A percentile compares a stretch with the other conserved stretches of the same genome.
phyloP scores from a whole-genome alignment of 805 yeast species.

The Candida pseudofarinosa region DNA sequence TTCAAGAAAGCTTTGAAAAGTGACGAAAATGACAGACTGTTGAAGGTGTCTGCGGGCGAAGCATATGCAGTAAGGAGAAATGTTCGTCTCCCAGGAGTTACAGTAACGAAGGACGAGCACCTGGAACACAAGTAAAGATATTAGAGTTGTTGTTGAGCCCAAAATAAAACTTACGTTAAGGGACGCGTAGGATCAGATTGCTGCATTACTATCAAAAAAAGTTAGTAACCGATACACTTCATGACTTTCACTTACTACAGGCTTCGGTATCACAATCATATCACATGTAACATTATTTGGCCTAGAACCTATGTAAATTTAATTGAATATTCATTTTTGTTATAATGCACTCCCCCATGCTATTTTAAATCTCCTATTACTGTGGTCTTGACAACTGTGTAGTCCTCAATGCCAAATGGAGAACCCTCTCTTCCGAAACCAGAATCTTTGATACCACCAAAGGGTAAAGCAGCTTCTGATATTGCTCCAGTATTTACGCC shows the following conservation, averaged over 20 bases:
- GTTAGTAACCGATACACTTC: no score
- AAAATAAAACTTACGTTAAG: no score
- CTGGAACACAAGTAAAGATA: no score
- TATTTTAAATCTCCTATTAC: slow-evolving; percentile 45
- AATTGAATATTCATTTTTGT: no score
- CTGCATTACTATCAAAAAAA: no score
- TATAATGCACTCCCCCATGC: no score
- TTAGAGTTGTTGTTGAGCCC: no score
- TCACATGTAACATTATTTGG: no score
- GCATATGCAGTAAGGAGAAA: slow-evolving; percentile 8
- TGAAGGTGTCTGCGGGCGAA: slow-evolving; percentile 2
- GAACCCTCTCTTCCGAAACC: slow-evolving; percentile 74
- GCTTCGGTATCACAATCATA: no score
- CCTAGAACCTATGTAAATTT: no score
- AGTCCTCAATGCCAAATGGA: slow-evolving; percentile 58
- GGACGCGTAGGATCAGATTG: no score
- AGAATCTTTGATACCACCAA: slow-evolving; percentile 60
- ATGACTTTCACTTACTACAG: no score
- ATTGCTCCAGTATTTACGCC: slow-evolving; percentile 75
- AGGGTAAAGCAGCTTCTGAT: slow-evolving; percentile 58
- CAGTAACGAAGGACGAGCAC: slow-evolving; percentile 21
- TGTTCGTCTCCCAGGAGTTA: slow-evolving; percentile 8
- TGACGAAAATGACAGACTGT: slow-evolving; percentile 4
- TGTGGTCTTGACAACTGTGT: slow-evolving; percentile 55
- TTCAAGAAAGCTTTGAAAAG: slow-evolving; percentile 13